Evolutionary conservation across 192 early-diverging fungal genomes (phyloP).

Genomic region (Coemansia sp.): DNA sequence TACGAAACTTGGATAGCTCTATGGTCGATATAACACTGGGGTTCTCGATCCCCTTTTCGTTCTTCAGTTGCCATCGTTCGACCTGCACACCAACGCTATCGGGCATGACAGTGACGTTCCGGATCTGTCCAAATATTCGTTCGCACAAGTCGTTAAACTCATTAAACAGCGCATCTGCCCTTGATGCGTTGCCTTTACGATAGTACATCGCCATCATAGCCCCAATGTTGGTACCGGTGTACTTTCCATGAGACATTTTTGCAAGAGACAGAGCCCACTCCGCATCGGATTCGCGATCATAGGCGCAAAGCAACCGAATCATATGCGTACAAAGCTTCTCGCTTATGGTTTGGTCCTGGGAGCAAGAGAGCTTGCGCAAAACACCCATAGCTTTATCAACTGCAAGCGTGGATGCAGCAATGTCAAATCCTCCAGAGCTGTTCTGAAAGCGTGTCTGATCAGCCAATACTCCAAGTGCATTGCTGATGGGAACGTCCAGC

Average conservation of each 20-base stretch:
- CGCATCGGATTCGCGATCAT: slow-evolving; percentile 21
- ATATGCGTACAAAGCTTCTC: slow-evolving; percentile 5
- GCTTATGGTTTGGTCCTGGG: background rate
- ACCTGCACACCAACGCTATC: slow-evolving; percentile 20
- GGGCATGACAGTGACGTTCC: slow-evolving; percentile 15
- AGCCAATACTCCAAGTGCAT: background rate
- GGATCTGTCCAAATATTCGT: slow-evolving; percentile 9
- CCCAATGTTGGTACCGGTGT: slow-evolving; percentile 17
- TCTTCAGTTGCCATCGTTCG: slow-evolving; percentile 26
- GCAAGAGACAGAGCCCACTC: slow-evolving; percentile 24
- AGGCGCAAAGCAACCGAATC: slow-evolving; percentile 20
- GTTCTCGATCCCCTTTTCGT: slow-evolving; percentile 8
- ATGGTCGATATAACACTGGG: slow-evolving; percentile 6
- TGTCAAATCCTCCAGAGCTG: background rate
- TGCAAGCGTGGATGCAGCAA: background rate
- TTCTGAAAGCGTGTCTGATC: background rate
- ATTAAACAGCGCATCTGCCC: slow-evolving; percentile 18
- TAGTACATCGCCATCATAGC: slow-evolving; percentile 45
- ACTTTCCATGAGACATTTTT: background rate
- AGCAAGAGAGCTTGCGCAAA: slow-evolving; percentile 2
- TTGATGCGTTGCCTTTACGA: slow-evolving; percentile 7
- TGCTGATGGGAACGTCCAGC: background rate
- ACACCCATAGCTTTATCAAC: slow-evolving; percentile 13
- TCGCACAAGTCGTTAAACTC: slow-evolving; percentile 13
- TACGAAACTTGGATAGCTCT: slow-evolving; percentile 14